These are phyloP conservation scores for Eragrostis curvula DNA, from an alignment of 176 grass and related monocot genomes.

Conservation along the genomic window DNA sequence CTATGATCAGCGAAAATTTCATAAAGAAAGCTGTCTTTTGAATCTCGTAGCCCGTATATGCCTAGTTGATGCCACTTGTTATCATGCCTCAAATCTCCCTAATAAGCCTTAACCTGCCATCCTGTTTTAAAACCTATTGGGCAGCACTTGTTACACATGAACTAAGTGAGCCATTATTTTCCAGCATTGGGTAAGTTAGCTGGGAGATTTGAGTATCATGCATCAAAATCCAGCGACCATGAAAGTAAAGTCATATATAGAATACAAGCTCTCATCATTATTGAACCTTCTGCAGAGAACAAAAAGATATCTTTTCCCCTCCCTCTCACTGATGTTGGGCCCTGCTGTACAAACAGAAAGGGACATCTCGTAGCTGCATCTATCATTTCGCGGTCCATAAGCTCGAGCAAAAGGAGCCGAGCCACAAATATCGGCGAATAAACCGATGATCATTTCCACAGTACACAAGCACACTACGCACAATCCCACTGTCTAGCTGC, in stretches of 20 bases:
- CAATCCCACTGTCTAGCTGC: slow-evolving; percentile 12
- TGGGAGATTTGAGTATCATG: slow-evolving; percentile 34
- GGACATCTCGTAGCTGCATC: slow-evolving; percentile 27
- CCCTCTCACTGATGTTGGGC: not conserved
- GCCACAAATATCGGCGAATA: slow-evolving; percentile 31
- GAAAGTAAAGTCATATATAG: slow-evolving; percentile 38
- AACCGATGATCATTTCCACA: slow-evolving; percentile 26
- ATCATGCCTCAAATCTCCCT: not conserved
- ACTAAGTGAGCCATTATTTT: slow-evolving; percentile 9
- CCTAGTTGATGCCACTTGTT: not conserved
- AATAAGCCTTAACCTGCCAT: not conserved
- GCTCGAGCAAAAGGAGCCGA: slow-evolving; percentile 22
- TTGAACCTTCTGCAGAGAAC: slow-evolving; percentile 36
- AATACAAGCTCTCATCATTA: slow-evolving; percentile 47
- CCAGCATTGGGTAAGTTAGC: slow-evolving; percentile 27
- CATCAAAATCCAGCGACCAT: slow-evolving; percentile 42
- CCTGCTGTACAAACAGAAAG: slow-evolving; percentile 38
- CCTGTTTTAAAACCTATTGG: not conserved
- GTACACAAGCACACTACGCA: slow-evolving; percentile 17
- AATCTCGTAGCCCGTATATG: not conserved
- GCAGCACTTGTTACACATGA: not conserved
- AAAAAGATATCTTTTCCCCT: not conserved
- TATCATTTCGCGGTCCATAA: slow-evolving; percentile 43
- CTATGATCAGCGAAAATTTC: not conserved
- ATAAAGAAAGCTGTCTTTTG: not conserved